Percentiles rank a stretch among this genome's conserved stretches.
Evolutionary conservation across 2,329 filamentous ascomycete species (phyloP).

Genomic region (Xylaria polymorpha): DNA sequence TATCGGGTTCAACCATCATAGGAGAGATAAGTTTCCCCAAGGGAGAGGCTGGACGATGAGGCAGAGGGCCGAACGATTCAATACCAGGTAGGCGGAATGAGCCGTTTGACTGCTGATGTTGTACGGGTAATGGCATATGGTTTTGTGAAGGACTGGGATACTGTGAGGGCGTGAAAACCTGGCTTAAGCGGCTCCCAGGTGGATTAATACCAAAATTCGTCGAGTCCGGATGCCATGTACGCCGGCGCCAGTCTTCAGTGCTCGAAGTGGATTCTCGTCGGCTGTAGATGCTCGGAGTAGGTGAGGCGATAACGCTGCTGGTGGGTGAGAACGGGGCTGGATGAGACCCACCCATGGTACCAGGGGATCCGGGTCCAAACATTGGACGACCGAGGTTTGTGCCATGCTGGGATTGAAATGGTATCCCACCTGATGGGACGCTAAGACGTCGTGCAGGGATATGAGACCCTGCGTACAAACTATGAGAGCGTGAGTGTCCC

Average conservation of each 20-base stretch:
- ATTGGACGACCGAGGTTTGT: slow-evolving; percentile 66
- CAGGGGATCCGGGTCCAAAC: slow-evolving; percentile 61
- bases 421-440: slow-evolving; percentile 79
- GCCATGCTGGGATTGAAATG: slow-evolving; percentile 75
- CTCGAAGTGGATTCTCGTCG: slow-evolving; percentile 73
- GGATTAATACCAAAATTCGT: slow-evolving; percentile 69
- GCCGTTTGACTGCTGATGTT: slow-evolving; percentile 63
- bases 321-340: slow-evolving; percentile 66
- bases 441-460: slow-evolving; percentile 81
- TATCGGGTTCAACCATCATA: slow-evolving; percentile 76
- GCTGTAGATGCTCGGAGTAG: slow-evolving; percentile 72
- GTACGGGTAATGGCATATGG: slow-evolving; percentile 61
- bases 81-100: slow-evolving; percentile 84
- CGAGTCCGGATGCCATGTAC: slow-evolving; percentile 91
- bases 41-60: slow-evolving; percentile 70
- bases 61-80: slow-evolving; percentile 86
- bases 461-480: slow-evolving; percentile 75
- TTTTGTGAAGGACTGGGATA: slow-evolving; percentile 64
- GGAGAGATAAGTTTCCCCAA: slow-evolving; percentile 75
- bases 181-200: slow-evolving; percentile 77
- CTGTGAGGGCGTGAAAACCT: slow-evolving; percentile 76
- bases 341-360: slow-evolving; percentile 63
- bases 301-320: slow-evolving; percentile 71
- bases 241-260: slow-evolving; percentile 80
- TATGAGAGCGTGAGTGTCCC: slow-evolving; percentile 74